A percentile compares a stretch with the other conserved stretches of the same genome.
Conservation (phyloP, 2,329 filamentous ascomycete species). For the Coniochaeta sp. region DNA sequence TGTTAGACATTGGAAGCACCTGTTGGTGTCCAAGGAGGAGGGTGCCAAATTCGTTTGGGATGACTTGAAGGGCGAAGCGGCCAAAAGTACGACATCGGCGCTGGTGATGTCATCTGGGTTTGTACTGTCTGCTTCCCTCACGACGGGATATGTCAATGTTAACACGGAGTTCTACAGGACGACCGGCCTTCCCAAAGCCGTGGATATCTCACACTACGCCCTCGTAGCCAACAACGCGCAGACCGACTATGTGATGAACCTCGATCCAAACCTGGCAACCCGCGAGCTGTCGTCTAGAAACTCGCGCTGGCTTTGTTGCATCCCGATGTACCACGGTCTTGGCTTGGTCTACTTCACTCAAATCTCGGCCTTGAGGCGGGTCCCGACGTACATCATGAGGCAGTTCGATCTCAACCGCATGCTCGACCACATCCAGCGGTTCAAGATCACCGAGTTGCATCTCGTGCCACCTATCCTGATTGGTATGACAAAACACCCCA, state of each 20-base stretch:
- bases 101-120: conserved; percentile 21
- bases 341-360: conserved; percentile 12
- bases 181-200: conserved; percentile 15
- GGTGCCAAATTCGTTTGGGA: conserved; percentile 20
- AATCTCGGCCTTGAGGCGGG: conserved; percentile 6
- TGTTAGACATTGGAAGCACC: conserved; percentile 29
- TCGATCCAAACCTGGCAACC: conserved; percentile 17
- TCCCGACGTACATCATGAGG: conserved; percentile 3
- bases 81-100: conserved; percentile 30
- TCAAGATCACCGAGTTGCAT: conserved; percentile 9
- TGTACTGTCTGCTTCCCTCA: conserved; percentile 16
- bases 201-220: conserved; percentile 14
- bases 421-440: conserved; percentile 12
- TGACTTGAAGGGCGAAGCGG: conserved; percentile 28
- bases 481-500: conserved; percentile 12
- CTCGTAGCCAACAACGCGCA: conserved; percentile 13
- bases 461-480: conserved; percentile 13
- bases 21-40: conserved; percentile 35
- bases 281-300: conserved; percentile 1
- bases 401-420: conserved; percentile 4
- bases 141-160: conserved; percentile 4
- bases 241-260: conserved; percentile 6
- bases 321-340: conserved; percentile 16
- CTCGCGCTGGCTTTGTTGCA: conserved; percentile 13
- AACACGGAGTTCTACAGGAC: conserved; percentile 13